phyloP scores from a whole-genome alignment of 2,329 filamentous ascomycete genomes.

The Rhynchosporium graminicola region DNA sequence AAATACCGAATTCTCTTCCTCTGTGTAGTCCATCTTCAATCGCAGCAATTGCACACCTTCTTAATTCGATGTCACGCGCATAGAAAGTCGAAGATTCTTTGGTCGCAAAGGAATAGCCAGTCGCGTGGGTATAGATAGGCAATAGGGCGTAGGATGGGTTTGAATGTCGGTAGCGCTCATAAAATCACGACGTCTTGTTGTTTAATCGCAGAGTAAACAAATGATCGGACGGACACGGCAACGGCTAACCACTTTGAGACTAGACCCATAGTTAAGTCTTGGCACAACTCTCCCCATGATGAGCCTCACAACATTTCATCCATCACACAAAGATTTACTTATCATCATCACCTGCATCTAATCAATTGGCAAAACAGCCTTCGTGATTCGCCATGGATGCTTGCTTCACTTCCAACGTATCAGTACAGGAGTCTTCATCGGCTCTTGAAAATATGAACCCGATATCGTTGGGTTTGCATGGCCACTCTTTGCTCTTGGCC shows the following conservation, averaged over 20 bases:
- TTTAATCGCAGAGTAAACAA: constrained; percentile 1
- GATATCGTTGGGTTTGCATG: too few relatives aligned
- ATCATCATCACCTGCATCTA: too few relatives aligned
- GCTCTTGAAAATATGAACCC: too few relatives aligned
- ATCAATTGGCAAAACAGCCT: too few relatives aligned
- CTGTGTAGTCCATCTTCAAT: constrained; percentile 33
- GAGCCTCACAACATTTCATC: too few relatives aligned
- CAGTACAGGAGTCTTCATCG: too few relatives aligned
- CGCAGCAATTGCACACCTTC: constrained; percentile 32
- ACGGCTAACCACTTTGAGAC: background rate
- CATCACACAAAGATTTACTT: too few relatives aligned
- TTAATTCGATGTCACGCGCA: constrained; percentile 9
- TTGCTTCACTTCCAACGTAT: too few relatives aligned
- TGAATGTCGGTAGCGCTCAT: background rate
- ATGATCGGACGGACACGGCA: constrained; percentile 1
- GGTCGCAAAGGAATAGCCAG: background rate
- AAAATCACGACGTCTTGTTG: background rate
- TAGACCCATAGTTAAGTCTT: too few relatives aligned
- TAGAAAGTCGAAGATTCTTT: constrained; percentile 11
- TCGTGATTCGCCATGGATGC: too few relatives aligned
- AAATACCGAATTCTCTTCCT: constrained; percentile 38
- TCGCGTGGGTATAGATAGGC: constrained; percentile 1
- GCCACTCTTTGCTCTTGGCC: too few relatives aligned
- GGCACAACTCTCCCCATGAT: too few relatives aligned
- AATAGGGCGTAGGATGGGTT: background rate